These are phyloP conservation scores for Hirsutella rhossiliensis DNA, from an alignment of 2,329 filamentous ascomycete genomes.

Conservation along the genomic window DNA sequence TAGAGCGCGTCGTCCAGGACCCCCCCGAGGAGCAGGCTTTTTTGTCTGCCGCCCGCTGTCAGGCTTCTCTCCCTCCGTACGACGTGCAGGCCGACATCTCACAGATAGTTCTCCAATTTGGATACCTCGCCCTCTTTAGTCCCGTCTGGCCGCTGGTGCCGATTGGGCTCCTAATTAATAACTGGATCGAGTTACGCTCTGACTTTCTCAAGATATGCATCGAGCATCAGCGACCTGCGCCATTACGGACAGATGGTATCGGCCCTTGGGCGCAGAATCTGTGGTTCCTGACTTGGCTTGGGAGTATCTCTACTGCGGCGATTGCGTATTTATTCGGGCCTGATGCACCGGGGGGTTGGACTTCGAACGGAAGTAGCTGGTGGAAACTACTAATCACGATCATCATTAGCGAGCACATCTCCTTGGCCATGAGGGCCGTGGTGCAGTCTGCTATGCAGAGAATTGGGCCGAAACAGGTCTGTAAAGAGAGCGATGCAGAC, in stretches of 20 bases:
- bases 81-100: constrained; percentile 62
- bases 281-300: constrained; percentile 58
- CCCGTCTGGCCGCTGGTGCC: constrained; percentile 66
- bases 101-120: constrained; percentile 64
- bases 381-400: constrained; percentile 58
- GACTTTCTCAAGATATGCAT: constrained; percentile 68
- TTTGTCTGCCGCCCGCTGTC: constrained; percentile 49
- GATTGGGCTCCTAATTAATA: constrained; percentile 61
- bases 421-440: constrained; percentile 44
- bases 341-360: constrained; percentile 20
- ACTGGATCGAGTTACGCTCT: constrained; percentile 66
- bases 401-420: constrained; percentile 62
- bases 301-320: constrained; percentile 59
- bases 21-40: constrained; percentile 51
- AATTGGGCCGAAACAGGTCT: constrained; percentile 27
- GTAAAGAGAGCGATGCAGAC: constrained; percentile 23
- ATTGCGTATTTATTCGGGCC: constrained; percentile 61
- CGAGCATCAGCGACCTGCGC: constrained; percentile 59
- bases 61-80: constrained; percentile 56
- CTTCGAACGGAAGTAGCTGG: constrained; percentile 42
- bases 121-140: constrained; percentile 61
- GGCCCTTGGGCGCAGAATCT: constrained; percentile 61
- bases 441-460: constrained; percentile 23
- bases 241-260: constrained; percentile 59
- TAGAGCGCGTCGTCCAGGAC: constrained; percentile 35